Evolutionary conservation across 345 rosid species (phyloP).

Genomic region (Eutrema heterophyllum): DNA sequence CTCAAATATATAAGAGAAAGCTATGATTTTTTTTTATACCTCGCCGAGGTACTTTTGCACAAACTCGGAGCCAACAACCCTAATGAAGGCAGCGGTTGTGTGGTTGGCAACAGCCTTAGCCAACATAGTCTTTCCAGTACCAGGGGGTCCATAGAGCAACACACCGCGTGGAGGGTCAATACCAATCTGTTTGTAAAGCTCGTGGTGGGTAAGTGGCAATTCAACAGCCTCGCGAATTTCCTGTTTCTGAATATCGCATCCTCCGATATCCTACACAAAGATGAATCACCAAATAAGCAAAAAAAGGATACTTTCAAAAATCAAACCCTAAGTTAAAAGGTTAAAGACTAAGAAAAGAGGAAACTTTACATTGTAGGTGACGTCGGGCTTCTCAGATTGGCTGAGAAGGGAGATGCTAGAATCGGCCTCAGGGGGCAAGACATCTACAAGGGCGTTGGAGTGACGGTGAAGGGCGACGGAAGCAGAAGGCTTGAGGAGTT

Average conservation of each 20-base stretch:
- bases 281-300: background rate
- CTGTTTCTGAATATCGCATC: conserved; percentile 98
- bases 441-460: conserved; percentile 95
- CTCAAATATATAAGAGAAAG: background rate
- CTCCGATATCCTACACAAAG: conserved; percentile 81
- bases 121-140: conserved; percentile 98
- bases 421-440: conserved; percentile 97
- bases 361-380: conserved; percentile 66
- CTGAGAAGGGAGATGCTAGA: conserved; percentile 93
- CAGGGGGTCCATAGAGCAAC: conserved; percentile 95
- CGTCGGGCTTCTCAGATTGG: conserved; percentile 99
- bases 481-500: conserved; percentile 91
- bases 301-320: background rate
- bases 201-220: conserved; percentile 92
- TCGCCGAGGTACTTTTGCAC: conserved; percentile 98
- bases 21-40: conserved; percentile 38
- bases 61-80: conserved; percentile 99
- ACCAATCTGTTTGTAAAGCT: conserved; percentile 91
- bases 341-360: background rate
- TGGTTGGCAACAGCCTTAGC: conserved; percentile 98
- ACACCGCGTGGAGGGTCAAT: conserved; percentile 99
- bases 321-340: background rate
- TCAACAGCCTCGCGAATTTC: conserved; percentile 99
- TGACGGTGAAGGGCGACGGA: conserved; percentile 98
- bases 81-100: conserved; percentile 94